Conservation (phyloP, 805 yeast species). For the Ogataea trehaloabstinens region DNA sequence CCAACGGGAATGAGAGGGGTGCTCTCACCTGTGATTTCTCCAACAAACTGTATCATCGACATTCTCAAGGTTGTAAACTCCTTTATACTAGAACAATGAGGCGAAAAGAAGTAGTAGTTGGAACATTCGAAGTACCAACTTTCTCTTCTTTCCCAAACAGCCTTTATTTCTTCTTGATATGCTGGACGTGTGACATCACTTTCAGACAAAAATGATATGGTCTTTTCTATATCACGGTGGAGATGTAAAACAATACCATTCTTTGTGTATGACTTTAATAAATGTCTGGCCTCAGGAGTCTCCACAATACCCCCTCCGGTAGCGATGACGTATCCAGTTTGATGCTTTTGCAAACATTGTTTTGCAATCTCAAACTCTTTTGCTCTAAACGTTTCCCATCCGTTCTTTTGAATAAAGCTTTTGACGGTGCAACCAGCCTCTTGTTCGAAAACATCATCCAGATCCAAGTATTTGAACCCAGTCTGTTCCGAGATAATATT, state of each 20-base stretch:
- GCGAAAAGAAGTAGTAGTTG: constrained; percentile 71
- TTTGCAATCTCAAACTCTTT: constrained; percentile 59
- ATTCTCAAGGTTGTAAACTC: constrained; percentile 58
- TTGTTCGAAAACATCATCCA: constrained; percentile 71
- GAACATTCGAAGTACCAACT: constrained; percentile 77
- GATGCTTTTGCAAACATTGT: constrained; percentile 41
- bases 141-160: constrained; percentile 84
- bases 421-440: constrained; percentile 51
- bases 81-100: constrained; percentile 56
- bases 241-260: constrained; percentile 82
- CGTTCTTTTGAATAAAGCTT: constrained; percentile 56
- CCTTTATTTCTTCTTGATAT: constrained; percentile 70
- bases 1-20: constrained; percentile 37
- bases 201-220: constrained; percentile 66
- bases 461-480: constrained; percentile 69
- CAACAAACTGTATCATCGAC: constrained; percentile 58
- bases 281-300: constrained; percentile 58
- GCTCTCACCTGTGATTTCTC: constrained; percentile 57
- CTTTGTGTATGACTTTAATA: constrained; percentile 52
- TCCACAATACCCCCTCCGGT: constrained; percentile 98
- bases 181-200: constrained; percentile 87
- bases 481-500: constrained; percentile 70
- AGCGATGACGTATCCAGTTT: constrained; percentile 66
- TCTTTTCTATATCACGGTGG: constrained; percentile 82
- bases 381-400: constrained; percentile 87